Evolutionary conservation across 257 asterid genomes (phyloP).

Genomic region (Scutellaria galericulata): DNA sequence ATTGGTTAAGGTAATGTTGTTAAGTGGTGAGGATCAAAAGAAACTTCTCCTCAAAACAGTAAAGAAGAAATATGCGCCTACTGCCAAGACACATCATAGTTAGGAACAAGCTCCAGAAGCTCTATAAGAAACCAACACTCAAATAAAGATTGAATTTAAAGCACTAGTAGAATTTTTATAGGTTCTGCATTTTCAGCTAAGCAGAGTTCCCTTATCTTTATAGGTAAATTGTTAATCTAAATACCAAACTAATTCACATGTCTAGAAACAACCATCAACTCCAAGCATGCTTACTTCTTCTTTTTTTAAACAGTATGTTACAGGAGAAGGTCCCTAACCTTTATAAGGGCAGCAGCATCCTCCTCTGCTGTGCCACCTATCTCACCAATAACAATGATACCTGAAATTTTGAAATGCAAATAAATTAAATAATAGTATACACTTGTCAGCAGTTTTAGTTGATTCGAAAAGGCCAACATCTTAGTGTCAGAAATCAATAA

Average conservation of each 20-base stretch:
- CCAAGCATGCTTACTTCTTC: neutral
- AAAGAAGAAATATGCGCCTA: no score
- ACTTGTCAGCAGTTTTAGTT: neutral
- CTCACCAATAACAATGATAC: slow-evolving; percentile 83
- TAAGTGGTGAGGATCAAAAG: no score
- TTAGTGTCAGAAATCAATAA: neutral
- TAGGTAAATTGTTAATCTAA: neutral
- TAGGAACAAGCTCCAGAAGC: neutral
- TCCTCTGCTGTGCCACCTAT: slow-evolving; percentile 91
- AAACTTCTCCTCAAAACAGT: no score
- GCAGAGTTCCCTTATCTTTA: slow-evolving; percentile 1
- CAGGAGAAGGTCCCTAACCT: slow-evolving; percentile 47
- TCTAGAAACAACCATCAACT: neutral
- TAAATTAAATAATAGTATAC: slow-evolving; percentile 20
- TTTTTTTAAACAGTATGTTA: slow-evolving; percentile 1
- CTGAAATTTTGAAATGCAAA: slow-evolving; percentile 44
- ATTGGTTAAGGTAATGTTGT: neutral
- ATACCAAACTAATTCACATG: slow-evolving; percentile 19
- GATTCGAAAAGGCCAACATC: neutral
- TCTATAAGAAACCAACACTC: neutral
- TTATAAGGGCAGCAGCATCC: slow-evolving; percentile 83
- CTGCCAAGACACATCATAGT: neutral
- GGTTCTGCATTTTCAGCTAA: neutral
- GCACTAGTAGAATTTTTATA: slow-evolving; percentile 1
- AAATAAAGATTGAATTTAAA: neutral